Base-by-base conservation (phyloP, 1,284 basidiomycete species). In the Puccinia coronata region DNA sequence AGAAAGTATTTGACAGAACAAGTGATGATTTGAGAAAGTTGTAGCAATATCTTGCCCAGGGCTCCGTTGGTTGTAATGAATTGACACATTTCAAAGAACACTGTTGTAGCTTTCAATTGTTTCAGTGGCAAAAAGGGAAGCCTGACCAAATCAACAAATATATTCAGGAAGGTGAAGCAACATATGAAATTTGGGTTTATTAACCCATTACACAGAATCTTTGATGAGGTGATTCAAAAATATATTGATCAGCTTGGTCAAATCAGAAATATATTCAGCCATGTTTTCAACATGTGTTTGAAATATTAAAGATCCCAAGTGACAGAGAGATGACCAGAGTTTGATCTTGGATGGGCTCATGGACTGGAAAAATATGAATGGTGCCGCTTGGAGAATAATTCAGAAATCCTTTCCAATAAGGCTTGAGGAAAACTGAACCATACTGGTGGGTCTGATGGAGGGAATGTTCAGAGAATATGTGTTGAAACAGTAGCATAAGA, bases 11-110 rank as follows among this genome's bases (percentile, higher is more conserved):
- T 43, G 43, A 43, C 43, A 43, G 16, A 63, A 63, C 20, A 28
- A 34, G 59, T 63, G 59, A 63, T 63, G 34, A 63, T 39, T 63
- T 12, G 16, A 31, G 59, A 63, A 63, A 23, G 59, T 63, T 8
- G 34, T 63, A 6, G 59, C 59, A 28, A 63, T 63, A 63, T 63
- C 59, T 20, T 39, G 25, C n/a, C 59, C 59, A 63, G 59, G 59
- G 34, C 11, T 63, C 34, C 34, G 59, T 31, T 20, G 25, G 59
- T 63, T 63, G 34, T 9, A 53, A 53, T 53, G 59, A 11, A 63
- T 31, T 63, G 59, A 63, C 20, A 28, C 4, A 63, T 63, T 63
- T 39, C 59, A 31, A 12, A 63, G 59, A 43, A 43, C 16, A 43
- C 43, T 16, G 16, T 43, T 43, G 43, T 43, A 43, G 16, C 43